phyloP scores from a whole-genome alignment of 768 basidiomycete species.

The Boletus bicolor region DNA sequence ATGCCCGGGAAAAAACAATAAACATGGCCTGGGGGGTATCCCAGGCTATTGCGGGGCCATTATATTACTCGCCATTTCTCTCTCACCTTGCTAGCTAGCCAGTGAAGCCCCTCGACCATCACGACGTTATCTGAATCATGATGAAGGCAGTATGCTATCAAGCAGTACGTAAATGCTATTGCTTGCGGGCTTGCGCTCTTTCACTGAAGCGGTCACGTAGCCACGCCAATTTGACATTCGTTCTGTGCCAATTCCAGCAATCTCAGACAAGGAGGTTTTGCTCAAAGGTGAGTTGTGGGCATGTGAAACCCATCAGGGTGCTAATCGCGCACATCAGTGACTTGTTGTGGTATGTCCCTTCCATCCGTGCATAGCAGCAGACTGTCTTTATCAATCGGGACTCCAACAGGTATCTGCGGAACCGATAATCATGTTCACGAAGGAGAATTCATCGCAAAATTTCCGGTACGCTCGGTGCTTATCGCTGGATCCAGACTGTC shows the following conservation, averaged over 20 bases:
- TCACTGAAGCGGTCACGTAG: slow-evolving; percentile 21
- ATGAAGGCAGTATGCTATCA: slow-evolving; percentile 53
- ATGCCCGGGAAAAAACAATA: background rate
- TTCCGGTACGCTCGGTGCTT: slow-evolving; percentile 34
- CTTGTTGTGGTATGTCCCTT: slow-evolving; percentile 35
- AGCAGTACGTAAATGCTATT: slow-evolving; percentile 26
- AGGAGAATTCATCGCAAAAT: slow-evolving; percentile 59
- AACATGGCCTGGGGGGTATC: background rate
- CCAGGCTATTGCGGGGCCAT: slow-evolving; percentile 8
- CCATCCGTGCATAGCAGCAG: background rate
- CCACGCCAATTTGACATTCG: slow-evolving; percentile 52
- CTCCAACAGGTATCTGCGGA: slow-evolving; percentile 45
- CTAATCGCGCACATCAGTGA: slow-evolving; percentile 26
- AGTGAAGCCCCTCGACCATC: background rate
- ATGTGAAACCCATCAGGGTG: background rate
- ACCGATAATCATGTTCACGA: slow-evolving; percentile 59
- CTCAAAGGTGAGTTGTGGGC: slow-evolving; percentile 47
- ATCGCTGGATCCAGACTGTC: background rate
- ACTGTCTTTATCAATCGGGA: background rate
- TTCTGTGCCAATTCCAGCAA: slow-evolving; percentile 48
- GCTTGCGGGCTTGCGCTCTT: background rate
- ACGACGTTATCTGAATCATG: background rate
- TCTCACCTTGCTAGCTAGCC: background rate
- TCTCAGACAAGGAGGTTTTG: slow-evolving; percentile 53
- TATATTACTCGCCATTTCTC: background rate